A percentile compares a stretch with the other conserved stretches of the same genome.
Evolutionary conservation across 768 basidiomycete genomes (phyloP).

Genomic region (Collybia nuda): DNA sequence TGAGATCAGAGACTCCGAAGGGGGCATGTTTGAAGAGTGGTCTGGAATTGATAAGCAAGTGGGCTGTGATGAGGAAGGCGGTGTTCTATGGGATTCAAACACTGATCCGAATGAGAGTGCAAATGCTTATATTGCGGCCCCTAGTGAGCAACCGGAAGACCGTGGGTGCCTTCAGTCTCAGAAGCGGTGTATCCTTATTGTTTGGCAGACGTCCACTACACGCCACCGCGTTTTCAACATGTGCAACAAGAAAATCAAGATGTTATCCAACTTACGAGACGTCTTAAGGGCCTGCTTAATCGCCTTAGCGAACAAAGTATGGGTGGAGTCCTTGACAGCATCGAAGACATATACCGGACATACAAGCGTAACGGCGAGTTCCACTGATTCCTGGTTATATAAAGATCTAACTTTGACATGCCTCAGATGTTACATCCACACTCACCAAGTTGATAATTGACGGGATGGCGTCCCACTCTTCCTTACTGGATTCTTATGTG

Average conservation of each 20-base stretch:
- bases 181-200: background rate
- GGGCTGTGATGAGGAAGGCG: conserved; percentile 9
- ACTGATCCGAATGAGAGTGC: background rate
- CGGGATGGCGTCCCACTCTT: conserved; percentile 77
- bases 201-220: conserved; percentile 50
- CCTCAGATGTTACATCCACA: conserved; percentile 78
- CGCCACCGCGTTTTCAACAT: conserved; percentile 80
- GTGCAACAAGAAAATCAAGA: conserved; percentile 21
- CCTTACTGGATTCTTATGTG: conserved; percentile 86
- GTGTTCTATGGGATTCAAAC: background rate
- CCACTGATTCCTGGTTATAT: background rate
- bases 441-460: conserved; percentile 76
- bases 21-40: conserved; percentile 36
- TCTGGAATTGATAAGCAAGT: conserved; percentile 29
- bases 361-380: conserved; percentile 73
- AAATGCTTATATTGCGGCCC: background rate
- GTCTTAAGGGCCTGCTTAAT: conserved; percentile 87
- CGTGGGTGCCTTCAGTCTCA: background rate
- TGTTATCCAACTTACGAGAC: conserved; percentile 61
- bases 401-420: conserved; percentile 1
- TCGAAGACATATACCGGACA: conserved; percentile 78
- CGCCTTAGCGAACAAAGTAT: conserved; percentile 92
- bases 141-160: background rate
- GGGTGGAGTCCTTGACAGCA: conserved; percentile 62
- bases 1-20: conserved; percentile 11